Conservation (phyloP, 129 eudicot genomes). For the Ambrosia artemisiifolia region DNA sequence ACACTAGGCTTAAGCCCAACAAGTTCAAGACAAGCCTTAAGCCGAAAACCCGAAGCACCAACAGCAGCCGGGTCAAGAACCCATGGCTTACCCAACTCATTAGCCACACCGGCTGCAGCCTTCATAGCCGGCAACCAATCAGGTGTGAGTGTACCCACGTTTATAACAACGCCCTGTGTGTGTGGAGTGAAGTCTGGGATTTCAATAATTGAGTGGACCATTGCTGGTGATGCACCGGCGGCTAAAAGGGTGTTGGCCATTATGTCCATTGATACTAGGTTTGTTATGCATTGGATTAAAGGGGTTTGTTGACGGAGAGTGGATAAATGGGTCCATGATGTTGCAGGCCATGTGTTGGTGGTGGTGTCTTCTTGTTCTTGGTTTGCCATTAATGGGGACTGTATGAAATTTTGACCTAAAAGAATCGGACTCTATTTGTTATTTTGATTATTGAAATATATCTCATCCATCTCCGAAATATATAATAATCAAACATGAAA, state of each 20-base stretch:
- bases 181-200: slow-evolving; percentile 89
- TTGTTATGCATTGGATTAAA: slow-evolving; percentile 83
- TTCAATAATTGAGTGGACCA: slow-evolving; percentile 65
- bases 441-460: no score
- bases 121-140: slow-evolving; percentile 88
- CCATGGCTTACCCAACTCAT: slow-evolving; percentile 57
- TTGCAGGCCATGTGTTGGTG: slow-evolving; percentile 25
- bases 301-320: slow-evolving; percentile 50
- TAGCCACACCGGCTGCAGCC: slow-evolving; percentile 61
- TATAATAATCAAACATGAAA: no score
- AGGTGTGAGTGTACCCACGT: slow-evolving; percentile 76
- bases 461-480: no score
- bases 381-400: slow-evolving; percentile 23
- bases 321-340: slow-evolving; percentile 52
- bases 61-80: slow-evolving; percentile 96
- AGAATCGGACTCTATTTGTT: background rate
- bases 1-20: slow-evolving; percentile 61
- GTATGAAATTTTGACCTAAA: background rate
- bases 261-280: slow-evolving; percentile 83
- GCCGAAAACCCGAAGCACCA: slow-evolving; percentile 64
- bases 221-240: slow-evolving; percentile 95
- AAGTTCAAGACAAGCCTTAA: slow-evolving; percentile 74
- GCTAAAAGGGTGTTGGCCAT: slow-evolving; percentile 85
- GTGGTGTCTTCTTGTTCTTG: background rate
- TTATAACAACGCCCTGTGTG: slow-evolving; percentile 52